Evolutionary conservation across 257 asterid species (phyloP).

Genomic region (Solanum arcanum): DNA sequence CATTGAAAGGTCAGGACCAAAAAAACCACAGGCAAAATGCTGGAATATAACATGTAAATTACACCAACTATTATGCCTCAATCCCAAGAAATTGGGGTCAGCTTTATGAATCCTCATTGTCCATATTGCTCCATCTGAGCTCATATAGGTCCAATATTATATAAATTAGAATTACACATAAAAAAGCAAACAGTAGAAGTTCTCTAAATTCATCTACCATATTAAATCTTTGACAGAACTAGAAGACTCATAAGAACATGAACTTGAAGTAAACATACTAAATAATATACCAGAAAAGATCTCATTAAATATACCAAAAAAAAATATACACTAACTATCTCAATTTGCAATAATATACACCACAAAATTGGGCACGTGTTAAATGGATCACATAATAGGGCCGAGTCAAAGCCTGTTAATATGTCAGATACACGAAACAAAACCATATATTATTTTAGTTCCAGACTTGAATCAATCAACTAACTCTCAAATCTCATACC

Average conservation of each 20-base stretch:
- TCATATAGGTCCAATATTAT: background rate
- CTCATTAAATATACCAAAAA: background rate
- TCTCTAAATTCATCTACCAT: background rate
- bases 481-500: background rate
- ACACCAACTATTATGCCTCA: background rate
- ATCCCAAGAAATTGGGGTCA: background rate
- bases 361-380: background rate
- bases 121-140: background rate
- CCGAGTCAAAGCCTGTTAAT: background rate
- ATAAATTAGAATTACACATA: background rate
- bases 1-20: background rate
- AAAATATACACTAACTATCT: background rate
- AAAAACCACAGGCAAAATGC: background rate
- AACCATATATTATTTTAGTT: background rate
- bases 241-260: background rate
- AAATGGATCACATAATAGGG: background rate
- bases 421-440: background rate
- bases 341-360: background rate
- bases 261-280: background rate
- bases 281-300: background rate
- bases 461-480: background rate
- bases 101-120: background rate
- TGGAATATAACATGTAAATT: background rate
- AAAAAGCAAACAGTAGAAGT: background rate
- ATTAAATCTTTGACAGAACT: background rate